These are phyloP conservation scores for Colletotrichum graminicola DNA, from an alignment of 2,329 filamentous ascomycete species.

Conservation along the genomic window DNA sequence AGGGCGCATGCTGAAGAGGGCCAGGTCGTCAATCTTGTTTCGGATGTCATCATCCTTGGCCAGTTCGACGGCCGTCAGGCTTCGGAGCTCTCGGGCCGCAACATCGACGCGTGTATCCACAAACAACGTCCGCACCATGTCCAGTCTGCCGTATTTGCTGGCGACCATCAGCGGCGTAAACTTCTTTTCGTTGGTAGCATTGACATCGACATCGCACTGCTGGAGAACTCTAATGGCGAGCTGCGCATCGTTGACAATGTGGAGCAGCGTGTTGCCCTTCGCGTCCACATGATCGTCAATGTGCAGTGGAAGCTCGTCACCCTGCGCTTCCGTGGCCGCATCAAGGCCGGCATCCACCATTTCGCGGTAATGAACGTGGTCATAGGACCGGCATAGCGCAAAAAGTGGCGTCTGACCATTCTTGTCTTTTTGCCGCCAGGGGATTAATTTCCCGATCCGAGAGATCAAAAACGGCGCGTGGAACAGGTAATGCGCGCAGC, in stretches of 20 bases:
- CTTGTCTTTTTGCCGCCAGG: constrained; percentile 92
- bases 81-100: constrained; percentile 84
- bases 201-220: constrained; percentile 93
- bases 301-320: constrained; percentile 83
- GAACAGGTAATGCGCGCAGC: constrained; percentile 95
- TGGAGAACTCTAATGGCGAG: constrained; percentile 82
- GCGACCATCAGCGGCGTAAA: constrained; percentile 98
- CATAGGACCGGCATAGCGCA: constrained; percentile 93
- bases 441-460: constrained; percentile 80
- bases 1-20: constrained; percentile 81
- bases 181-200: constrained; percentile 92
- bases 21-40: constrained; percentile 95
- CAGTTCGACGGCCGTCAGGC: constrained; percentile 92
- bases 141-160: constrained; percentile 96
- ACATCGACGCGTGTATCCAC: constrained; percentile 89
- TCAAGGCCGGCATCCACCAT: constrained; percentile 90
- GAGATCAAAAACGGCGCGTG: constrained; percentile 85
- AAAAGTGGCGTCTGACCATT: constrained; percentile 99
- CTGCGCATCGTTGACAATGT: constrained; percentile 89
- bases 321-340: constrained; percentile 79
- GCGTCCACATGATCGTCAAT: constrained; percentile 92
- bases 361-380: constrained; percentile 84
- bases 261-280: constrained; percentile 95
- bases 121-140: constrained; percentile 91
- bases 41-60: constrained; percentile 98